A percentile compares a stretch with the other conserved stretches of the same genome.
These are phyloP conservation scores for Colletotrichum australisinense DNA, from an alignment of 2,329 filamentous ascomycete genomes.

Conservation along the genomic window DNA sequence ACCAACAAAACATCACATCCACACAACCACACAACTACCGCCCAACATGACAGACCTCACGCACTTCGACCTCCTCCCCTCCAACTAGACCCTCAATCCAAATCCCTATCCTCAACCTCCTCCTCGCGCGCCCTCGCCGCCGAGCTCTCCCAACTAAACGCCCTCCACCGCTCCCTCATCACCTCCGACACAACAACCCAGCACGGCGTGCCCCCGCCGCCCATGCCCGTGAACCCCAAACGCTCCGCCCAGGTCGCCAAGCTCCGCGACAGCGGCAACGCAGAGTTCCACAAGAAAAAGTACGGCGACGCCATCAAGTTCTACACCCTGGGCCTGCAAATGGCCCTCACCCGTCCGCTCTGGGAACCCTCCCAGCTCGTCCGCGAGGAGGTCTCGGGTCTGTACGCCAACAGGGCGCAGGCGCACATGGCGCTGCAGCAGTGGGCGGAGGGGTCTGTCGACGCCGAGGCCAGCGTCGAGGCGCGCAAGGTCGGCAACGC, in stretches of 20 bases:
- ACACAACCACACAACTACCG: not conserved
- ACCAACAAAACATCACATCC: not conserved
- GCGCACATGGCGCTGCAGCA: slow-evolving; percentile 84
- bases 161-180: slow-evolving; percentile 80
- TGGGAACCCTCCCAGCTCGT: slow-evolving; percentile 92
- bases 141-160: slow-evolving; percentile 81
- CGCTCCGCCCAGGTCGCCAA: slow-evolving; percentile 89
- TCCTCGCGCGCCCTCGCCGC: slow-evolving; percentile 64
- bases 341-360: slow-evolving; percentile 82
- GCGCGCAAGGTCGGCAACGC: slow-evolving; percentile 87
- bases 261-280: slow-evolving; percentile 89
- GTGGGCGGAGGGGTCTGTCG: slow-evolving; percentile 89
- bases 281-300: slow-evolving; percentile 81
- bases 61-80: slow-evolving; percentile 85
- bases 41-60: slow-evolving; percentile 68
- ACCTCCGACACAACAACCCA: slow-evolving; percentile 65
- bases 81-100: slow-evolving; percentile 82
- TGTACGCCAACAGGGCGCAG: slow-evolving; percentile 91
- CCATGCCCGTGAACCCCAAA: slow-evolving; percentile 92
- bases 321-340: slow-evolving; percentile 88
- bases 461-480: slow-evolving; percentile 90
- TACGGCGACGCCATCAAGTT: slow-evolving; percentile 81
- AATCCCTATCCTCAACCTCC: slow-evolving; percentile 71
- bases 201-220: slow-evolving; percentile 80
- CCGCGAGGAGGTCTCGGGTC: slow-evolving; percentile 82